Evolutionary conservation across 176 grass and related monocot species (phyloP).

Genomic region (Luzula sylvatica): DNA sequence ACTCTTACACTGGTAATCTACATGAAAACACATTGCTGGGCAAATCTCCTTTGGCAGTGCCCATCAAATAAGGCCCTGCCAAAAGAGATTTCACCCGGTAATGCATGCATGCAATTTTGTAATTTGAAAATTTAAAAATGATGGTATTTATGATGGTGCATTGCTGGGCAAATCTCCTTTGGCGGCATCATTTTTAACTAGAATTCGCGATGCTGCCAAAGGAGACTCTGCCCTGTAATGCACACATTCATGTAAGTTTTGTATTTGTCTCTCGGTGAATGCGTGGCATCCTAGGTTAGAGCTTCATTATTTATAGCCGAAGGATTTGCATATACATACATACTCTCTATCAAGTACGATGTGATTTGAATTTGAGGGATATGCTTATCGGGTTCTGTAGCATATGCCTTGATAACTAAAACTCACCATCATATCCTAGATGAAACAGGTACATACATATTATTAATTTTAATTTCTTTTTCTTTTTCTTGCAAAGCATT

Average conservation of each 20-base stretch:
- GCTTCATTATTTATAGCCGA: background rate
- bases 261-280: too few species aligned
- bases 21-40: conserved; percentile 29
- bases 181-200: conserved; percentile 29
- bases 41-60: conserved; percentile 65
- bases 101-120: background rate
- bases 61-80: background rate
- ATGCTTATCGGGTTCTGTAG: too few species aligned
- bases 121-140: background rate
- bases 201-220: conserved; percentile 26
- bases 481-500: too few species aligned
- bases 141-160: conserved; percentile 13
- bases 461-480: too few species aligned
- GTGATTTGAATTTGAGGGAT: too few species aligned
- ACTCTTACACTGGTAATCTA: background rate
- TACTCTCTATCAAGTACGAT: too few species aligned
- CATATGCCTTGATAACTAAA: too few species aligned
- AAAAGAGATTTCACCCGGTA: background rate
- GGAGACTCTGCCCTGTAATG: conserved; percentile 34
- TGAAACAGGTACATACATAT: too few species aligned
- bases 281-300: too few species aligned
- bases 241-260: conserved; percentile 9
- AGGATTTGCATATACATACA: background rate
- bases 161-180: conserved; percentile 62
- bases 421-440: too few species aligned